phyloP scores from a whole-genome alignment of 78 protist genomes.

The Tieghemostelium lacteum region DNA sequence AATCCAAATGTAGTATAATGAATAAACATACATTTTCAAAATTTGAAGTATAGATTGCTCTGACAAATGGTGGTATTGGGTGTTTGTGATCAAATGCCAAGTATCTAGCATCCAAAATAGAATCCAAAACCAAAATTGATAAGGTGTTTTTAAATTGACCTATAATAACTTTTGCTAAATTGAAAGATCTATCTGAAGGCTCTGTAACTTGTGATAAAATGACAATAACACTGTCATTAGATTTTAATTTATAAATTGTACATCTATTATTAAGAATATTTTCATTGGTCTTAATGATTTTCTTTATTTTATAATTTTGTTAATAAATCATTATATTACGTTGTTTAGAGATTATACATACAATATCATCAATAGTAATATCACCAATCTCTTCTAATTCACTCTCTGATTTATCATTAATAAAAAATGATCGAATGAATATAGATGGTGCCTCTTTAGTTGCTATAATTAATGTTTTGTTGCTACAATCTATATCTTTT shows the following conservation, averaged over 20 bases:
- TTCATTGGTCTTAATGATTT: background rate
- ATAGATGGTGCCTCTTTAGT: constrained; percentile 52
- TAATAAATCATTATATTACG: background rate
- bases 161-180: constrained; percentile 1
- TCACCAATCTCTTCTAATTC: constrained; percentile 41
- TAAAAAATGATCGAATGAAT: constrained; percentile 11
- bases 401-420: background rate
- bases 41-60: constrained; percentile 30
- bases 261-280: constrained; percentile 53
- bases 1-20: background rate
- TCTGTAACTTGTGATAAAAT: constrained; percentile 11
- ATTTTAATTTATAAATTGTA: background rate
- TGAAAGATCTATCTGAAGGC: constrained; percentile 47
- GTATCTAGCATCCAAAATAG: constrained; percentile 21
- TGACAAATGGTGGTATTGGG: constrained; percentile 55
- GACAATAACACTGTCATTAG: constrained; percentile 3
- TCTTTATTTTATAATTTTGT: background rate
- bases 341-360: constrained; percentile 11
- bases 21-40: background rate
- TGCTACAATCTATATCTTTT: too few species aligned
- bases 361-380: constrained; percentile 44
- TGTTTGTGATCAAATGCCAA: constrained; percentile 17
- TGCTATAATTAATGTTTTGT: constrained; percentile 19
- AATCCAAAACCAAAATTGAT: constrained; percentile 25
- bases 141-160: background rate